phyloP scores from a whole-genome alignment of 176 grass and related monocot species.

The Carex littledalei region DNA sequence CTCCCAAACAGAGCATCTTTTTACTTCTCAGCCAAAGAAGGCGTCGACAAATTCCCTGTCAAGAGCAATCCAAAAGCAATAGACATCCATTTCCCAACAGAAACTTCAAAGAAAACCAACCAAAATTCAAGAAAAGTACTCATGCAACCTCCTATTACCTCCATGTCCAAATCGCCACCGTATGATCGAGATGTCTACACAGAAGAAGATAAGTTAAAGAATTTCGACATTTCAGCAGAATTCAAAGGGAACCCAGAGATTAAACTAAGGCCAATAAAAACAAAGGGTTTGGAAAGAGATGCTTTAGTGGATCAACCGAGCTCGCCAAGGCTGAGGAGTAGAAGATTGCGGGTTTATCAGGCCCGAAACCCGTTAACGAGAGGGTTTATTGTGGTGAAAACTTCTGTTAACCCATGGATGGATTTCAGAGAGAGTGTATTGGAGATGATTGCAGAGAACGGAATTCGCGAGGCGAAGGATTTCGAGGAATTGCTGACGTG shows the following conservation, averaged over 20 bases:
- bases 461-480: constrained; percentile 30
- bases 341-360: constrained; percentile 32
- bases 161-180: neutral
- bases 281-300: constrained; percentile 23
- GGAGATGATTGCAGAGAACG: constrained; percentile 66
- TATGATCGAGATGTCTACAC: constrained; percentile 24
- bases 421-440: constrained; percentile 72
- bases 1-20: constrained; percentile 64
- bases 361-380: constrained; percentile 25
- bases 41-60: neutral
- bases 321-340: neutral
- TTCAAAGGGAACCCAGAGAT: constrained; percentile 30
- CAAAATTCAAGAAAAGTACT: neutral
- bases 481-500: constrained; percentile 65
- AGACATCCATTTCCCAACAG: constrained; percentile 40
- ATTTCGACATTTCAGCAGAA: constrained; percentile 27
- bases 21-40: constrained; percentile 45
- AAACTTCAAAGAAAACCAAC: constrained; percentile 27
- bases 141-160: neutral
- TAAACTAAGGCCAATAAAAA: constrained; percentile 64
- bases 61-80: constrained; percentile 31
- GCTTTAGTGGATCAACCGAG: neutral
- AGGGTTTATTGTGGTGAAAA: constrained; percentile 55
- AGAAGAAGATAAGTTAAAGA: constrained; percentile 22
- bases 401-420: constrained; percentile 53